A percentile compares a stretch with the other conserved stretches of the same genome.
Conservation (phyloP, 805 yeast genomes). For the Nakazawaea populi region DNA sequence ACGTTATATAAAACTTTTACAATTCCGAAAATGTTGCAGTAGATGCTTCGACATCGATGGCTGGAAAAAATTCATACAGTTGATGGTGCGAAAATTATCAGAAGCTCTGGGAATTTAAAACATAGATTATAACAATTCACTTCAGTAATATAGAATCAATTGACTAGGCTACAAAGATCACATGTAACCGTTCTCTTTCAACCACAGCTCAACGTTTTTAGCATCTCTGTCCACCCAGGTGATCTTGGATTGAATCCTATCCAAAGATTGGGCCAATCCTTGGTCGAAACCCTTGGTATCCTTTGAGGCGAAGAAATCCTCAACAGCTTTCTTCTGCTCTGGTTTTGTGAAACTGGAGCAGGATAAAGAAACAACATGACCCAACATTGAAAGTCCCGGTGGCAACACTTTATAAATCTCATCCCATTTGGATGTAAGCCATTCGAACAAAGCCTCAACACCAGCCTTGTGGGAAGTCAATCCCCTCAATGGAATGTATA, state of each 20-base stretch:
- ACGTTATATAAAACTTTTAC: no score
- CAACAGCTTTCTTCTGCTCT: conserved; percentile 41
- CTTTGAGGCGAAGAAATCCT: conserved; percentile 43
- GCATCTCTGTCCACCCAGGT: conserved; percentile 56
- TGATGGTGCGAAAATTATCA: no score
- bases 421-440: conserved; percentile 72
- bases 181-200: conserved; percentile 27
- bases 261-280: conserved; percentile 60
- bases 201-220: conserved; percentile 41
- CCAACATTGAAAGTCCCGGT: conserved; percentile 75
- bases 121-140: no score
- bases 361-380: conserved; percentile 60
- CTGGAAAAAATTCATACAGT: no score
- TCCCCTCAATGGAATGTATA: conserved; percentile 67
- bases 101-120: no score
- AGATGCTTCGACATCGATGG: no score
- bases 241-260: conserved; percentile 49
- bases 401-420: conserved; percentile 62
- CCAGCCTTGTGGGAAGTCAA: conserved; percentile 60
- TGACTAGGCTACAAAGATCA: conserved; percentile 12
- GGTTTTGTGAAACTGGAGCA: conserved; percentile 25
- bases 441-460: conserved; percentile 62
- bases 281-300: conserved; percentile 61
- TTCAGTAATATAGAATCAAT: background rate
- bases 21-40: no score